Base-by-base conservation (phyloP, 305 asterid species). In the Coffea humblotiana region DNA sequence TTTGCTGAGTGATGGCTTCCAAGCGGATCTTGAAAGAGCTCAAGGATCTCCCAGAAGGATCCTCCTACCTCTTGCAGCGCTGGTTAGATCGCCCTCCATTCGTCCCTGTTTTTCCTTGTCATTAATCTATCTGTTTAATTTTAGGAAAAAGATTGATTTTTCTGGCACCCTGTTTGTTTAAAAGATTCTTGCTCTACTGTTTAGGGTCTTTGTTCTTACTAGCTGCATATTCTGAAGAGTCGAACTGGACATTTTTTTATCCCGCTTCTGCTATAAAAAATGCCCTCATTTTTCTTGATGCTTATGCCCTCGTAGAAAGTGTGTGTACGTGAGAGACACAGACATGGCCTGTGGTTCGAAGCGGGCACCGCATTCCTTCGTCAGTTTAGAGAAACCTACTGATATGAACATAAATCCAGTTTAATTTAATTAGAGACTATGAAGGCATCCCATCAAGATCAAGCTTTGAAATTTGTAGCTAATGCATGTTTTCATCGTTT, bases 11-110 rank as follows among this genome's bases (percentile, higher is more conserved):
- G 82, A 85, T 82, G 87, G 87, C 87, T 21, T 84, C 85, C 58
- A 84, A 82, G 81, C 77, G 87, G 83, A 84, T 84, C 74, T 70
- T 84, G 79, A 84, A 84, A 51, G 87, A 84, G 82, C 87, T 85
- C 43, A 80, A 85, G 80, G 86, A 79, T 82, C 82, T 85, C 4
- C 4, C 82, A 79, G 84, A 85, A 85, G 71, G 88, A 82, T 80
- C 88, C 88, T 65, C 88, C 84, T 76, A 78, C 79, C 52, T 85
- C 84, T 43, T 85, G 88, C 82, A 85, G 84, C 19, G 80, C 84
- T 74, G 88, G 88, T 85, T 35, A 49, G 81, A 73, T 81, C 76
- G 60, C 76, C 29, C 51, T n/a, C 40, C 60, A 21, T 79, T 79
- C 1, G 56, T 56, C 12, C 12, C 77, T 40, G 1, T 52, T 75